Evolutionary conservation across 257 asterid species (phyloP).

Genomic region (Solanum phureja): DNA sequence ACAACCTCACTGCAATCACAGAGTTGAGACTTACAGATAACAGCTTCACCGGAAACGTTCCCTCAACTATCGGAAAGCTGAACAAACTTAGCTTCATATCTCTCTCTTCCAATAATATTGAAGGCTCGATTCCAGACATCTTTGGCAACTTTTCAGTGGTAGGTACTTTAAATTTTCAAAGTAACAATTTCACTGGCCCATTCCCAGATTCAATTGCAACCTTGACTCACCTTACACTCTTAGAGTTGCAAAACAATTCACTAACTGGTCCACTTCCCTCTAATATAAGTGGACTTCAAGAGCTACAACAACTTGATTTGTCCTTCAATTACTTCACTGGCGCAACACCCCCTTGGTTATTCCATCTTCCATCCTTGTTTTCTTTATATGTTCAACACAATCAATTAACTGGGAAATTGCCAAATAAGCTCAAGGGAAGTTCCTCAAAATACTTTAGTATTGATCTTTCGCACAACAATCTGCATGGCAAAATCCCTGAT

Average conservation of each 20-base stretch:
- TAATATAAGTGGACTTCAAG: background rate
- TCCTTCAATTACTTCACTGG: background rate
- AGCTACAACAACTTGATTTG: background rate
- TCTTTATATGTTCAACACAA: background rate
- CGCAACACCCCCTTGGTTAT: background rate
- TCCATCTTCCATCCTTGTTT: background rate
- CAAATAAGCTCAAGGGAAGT: background rate
- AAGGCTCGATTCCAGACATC: background rate
- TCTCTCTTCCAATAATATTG: background rate
- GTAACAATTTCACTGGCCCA: background rate
- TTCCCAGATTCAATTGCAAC: background rate
- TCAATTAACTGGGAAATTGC: background rate
- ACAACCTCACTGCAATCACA: background rate
- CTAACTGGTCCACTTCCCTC: background rate
- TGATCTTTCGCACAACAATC: background rate
- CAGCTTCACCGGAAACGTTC: background rate
- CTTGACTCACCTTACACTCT: background rate
- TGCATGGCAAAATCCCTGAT: background rate
- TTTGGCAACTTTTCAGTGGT: background rate
- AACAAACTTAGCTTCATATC: background rate
- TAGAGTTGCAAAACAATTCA: background rate
- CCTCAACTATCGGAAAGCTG: background rate
- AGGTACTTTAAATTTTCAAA: fast-evolving
- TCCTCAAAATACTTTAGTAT: background rate
- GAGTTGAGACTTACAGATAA: background rate